Conservation (phyloP, 1,284 basidiomycete genomes). For the Taiwanofungus camphoratus region DNA sequence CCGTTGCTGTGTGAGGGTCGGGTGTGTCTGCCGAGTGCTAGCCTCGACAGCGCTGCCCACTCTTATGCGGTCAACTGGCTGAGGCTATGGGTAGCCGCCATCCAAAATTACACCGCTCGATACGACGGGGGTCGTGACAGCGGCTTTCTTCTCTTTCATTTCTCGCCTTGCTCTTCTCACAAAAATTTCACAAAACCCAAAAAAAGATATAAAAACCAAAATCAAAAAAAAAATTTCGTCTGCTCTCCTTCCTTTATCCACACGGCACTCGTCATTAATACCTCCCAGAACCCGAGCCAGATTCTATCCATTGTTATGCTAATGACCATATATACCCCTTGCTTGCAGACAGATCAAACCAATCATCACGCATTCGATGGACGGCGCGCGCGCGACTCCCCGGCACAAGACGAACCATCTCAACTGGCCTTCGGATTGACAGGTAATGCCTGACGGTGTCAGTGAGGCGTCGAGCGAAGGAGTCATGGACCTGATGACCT, state of each 20-base stretch:
- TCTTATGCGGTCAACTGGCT: not conserved
- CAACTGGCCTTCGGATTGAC: not conserved
- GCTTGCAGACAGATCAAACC: not conserved
- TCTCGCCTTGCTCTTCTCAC: not conserved
- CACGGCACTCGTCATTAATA: not conserved
- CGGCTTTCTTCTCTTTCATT: not conserved
- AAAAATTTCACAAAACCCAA: not conserved
- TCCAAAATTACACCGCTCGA: not conserved
- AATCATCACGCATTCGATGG: not conserved
- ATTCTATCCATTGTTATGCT: not conserved
- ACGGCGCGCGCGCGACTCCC: not conserved
- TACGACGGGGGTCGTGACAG: constrained; percentile 1
- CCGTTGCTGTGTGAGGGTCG: not conserved
- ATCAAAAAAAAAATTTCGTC: not conserved
- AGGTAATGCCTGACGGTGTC: not conserved
- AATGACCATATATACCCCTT: not conserved
- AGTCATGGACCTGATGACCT: constrained; percentile 9
- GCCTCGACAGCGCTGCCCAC: not conserved
- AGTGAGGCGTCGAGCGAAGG: constrained; percentile 1
- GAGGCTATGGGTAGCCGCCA: constrained; percentile 4
- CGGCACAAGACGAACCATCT: not conserved
- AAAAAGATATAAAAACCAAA: not conserved
- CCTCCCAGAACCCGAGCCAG: no score
- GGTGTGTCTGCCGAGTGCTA: not conserved
- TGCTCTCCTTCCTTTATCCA: not conserved